Percentiles rank a stretch among this genome's conserved stretches.
These are phyloP conservation scores for Dalbergia cultrata DNA, from an alignment of 306 rosid species.

Conservation along the genomic window DNA sequence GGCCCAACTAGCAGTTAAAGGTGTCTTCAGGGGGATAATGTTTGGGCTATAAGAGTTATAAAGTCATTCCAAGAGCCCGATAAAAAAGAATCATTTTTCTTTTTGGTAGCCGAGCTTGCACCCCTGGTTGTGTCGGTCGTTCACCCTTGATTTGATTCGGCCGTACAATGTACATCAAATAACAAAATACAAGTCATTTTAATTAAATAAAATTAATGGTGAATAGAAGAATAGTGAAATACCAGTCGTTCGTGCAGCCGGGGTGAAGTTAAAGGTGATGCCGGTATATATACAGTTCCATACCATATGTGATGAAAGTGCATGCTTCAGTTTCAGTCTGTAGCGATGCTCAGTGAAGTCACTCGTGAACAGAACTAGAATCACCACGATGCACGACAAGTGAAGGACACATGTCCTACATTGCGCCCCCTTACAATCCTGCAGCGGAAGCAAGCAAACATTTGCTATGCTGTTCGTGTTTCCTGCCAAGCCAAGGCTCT, in stretches of 20 bases:
- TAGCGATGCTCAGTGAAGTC: not conserved
- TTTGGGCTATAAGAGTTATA: not conserved
- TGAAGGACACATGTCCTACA: not conserved
- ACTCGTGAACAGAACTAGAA: not conserved
- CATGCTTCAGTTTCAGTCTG: not conserved
- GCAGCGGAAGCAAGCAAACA: not conserved
- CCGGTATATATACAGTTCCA: not conserved
- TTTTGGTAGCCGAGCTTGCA: not conserved
- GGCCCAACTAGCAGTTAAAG: not conserved
- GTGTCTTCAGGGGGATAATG: not conserved
- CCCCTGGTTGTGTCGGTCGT: not conserved
- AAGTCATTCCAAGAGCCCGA: not conserved
- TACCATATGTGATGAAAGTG: not conserved
- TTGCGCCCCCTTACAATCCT: not conserved
- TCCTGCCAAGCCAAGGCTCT: conserved; percentile 4
- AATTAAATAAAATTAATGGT: not conserved
- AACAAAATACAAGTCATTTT: not conserved
- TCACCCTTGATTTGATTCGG: too few relatives aligned
- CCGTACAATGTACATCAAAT: not conserved
- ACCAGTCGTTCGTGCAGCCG: not conserved
- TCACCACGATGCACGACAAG: conserved; percentile 4
- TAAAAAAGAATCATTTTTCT: too few relatives aligned
- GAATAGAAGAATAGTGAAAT: not conserved
- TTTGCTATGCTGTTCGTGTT: not conserved
- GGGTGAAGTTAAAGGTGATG: not conserved